Evolutionary conservation across 2,329 filamentous ascomycete genomes (phyloP), one percentile per base, ranked within the genome.

Genomic region (Reticulascus tulasneorum): DNA sequence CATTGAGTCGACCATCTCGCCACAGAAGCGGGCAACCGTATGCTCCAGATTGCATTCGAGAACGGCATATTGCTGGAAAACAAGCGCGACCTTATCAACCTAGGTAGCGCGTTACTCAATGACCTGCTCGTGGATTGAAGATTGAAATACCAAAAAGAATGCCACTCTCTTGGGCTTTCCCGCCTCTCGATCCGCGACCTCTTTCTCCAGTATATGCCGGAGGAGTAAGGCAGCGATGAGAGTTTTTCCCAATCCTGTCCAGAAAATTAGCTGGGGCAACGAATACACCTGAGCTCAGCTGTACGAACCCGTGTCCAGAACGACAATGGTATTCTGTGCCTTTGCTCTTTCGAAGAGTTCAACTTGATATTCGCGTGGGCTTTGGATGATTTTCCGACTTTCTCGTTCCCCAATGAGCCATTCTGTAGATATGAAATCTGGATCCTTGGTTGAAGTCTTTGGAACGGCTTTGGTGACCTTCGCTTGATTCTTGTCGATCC

Each of bases 291-390:
- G 11, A 18, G 16, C 9, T 12, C 23, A 16, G 8, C 8, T 21
- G 33, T 8, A 33, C 51, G 33, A 55, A 81, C 80, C 88, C n/a
- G 91, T 96, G 52, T 94, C 89, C 2, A 97, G 73, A 1, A 98
- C 93, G 1, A 93, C 90, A 48, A 98, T 94, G 7, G 83, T 85
- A 54, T 98, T 98, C 48, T 82, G 76, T 33, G 75, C 55, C 54
- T 93, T 95, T 5, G 93, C 91, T 45, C 77, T 77, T 57, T 96
- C 87, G 52, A 93, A 97, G 0, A 98, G 73, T 55, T 97, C 91
- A 10, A 86, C 67, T 57, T 98, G 93, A 53, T 97, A 98, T 51
- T 95, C 88, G 31, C 91, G 75, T 1, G 90, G 87, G 35, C 80
- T 84, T 9, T 79, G 75, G 40, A 93, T 89, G 35, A 88, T 86